Evolutionary conservation across 169 alveolate species (phyloP).

Genomic region (Cyclospora cayetanensis): DNA sequence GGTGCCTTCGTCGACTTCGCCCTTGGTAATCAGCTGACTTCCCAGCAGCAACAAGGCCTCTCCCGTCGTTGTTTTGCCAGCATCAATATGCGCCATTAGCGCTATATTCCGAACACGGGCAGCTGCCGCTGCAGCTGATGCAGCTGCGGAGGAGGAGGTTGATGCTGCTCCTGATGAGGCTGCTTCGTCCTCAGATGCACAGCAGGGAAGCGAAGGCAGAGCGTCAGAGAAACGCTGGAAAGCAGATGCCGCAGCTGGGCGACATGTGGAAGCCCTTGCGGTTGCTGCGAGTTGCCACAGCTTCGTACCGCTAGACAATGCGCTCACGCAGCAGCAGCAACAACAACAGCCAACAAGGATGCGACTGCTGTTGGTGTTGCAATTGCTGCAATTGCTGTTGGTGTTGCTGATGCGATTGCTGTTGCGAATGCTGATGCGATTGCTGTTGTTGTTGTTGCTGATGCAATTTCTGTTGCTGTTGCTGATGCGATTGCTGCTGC

Average conservation of each 20-base stretch:
- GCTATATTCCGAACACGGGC: slow-evolving; percentile 87
- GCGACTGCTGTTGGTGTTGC: background rate
- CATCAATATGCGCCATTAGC: slow-evolving; percentile 97
- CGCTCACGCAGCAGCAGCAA: background rate
- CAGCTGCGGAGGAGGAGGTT: background rate
- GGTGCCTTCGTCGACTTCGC: slow-evolving; percentile 63
- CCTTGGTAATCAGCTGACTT: background rate
- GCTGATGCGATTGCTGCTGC: background rate
- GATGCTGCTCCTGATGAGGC: slow-evolving; percentile 16
- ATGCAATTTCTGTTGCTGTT: background rate
- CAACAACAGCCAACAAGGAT: background rate
- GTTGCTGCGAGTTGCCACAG: background rate
- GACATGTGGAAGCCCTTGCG: background rate
- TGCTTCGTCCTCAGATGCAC: background rate
- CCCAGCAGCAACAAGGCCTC: slow-evolving; percentile 88
- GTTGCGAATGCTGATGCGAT: background rate
- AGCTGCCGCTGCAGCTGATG: slow-evolving; percentile 45
- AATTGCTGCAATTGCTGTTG: background rate
- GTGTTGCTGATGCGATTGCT: background rate
- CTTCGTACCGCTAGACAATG: background rate
- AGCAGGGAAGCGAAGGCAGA: background rate
- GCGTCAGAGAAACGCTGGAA: background rate
- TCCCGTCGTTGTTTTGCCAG: slow-evolving; percentile 98
- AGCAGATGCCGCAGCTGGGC: background rate
- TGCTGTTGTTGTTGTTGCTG: slow-evolving; percentile 30